Evolutionary conservation across 352 stramenopile genomes (phyloP), one percentile per base, ranked within the genome.

Genomic region (Sclerospora graminicola): DNA sequence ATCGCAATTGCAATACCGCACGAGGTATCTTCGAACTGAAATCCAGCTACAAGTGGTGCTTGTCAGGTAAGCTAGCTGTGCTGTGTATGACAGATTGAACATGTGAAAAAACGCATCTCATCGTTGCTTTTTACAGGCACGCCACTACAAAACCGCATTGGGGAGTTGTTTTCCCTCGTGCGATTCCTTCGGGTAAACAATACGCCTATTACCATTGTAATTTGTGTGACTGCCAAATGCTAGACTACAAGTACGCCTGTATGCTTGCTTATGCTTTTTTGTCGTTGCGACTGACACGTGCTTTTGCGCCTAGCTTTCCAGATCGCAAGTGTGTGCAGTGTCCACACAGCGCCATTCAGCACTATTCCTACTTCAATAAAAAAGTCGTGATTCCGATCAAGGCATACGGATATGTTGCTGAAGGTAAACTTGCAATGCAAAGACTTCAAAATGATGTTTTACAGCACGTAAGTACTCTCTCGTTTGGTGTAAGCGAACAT

Each of bases 341-440:
- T 58, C 72, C 81, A 0, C 95, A 99, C 64, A 69, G 76, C 5
- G 70, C 90, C 4, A 97, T 98, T 60, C 76, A 95, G 40, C 97
- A 99, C 64, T 99, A 89, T 56, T 98, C 90, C 8, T 95, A 92
- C 57, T 99, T 99, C 52, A 99, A 99, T 66, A 97, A 97, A 54
- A 92, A 97, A 43, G 87, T 99, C 19, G 72, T 99, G 5, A 99
- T 99, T 48, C 96, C 96, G 5, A 99, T 99, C 45, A 89, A 98
- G 54, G 73, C 89, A 14, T 97, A 96, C 42, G 90, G 89, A 20
- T 97, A 97, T 45, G 70, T 96, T 32, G 87, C 78, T 3, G 85
- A 97, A 39, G 91, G 90, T 9, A 89, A 93, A 37, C 50, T 87
- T 26, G 96, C 96, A 2, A 98, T 99, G 90, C 84, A 98, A 27